Conservation (phyloP, 768 basidiomycete species). For the Podaxis sp. region DNA sequence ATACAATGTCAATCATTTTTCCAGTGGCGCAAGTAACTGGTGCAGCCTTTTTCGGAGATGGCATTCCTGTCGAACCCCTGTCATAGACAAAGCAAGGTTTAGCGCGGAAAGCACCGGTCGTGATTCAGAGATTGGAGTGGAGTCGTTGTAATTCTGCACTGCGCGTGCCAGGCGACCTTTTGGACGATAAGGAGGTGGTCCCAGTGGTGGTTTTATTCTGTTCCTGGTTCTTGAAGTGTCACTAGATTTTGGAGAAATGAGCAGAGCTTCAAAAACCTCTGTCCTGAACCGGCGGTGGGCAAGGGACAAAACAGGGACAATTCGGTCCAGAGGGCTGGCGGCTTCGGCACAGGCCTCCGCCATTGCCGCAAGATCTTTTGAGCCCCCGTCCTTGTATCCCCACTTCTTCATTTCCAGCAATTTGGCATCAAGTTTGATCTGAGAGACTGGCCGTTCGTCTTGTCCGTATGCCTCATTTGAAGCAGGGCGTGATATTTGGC, state of each 20-base stretch:
- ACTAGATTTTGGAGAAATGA: constrained; percentile 65
- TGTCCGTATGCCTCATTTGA: constrained; percentile 49
- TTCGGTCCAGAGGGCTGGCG: constrained; percentile 63
- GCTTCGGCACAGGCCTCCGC: constrained; percentile 76
- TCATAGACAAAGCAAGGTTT: constrained; percentile 44
- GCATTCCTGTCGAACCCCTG: constrained; percentile 63
- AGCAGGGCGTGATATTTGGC: constrained; percentile 20
- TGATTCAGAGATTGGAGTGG: constrained; percentile 47
- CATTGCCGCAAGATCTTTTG: constrained; percentile 43
- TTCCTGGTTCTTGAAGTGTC: constrained; percentile 50
- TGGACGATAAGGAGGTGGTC: constrained; percentile 43
- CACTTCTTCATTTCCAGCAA: constrained; percentile 67
- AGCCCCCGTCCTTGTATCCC: constrained; percentile 58
- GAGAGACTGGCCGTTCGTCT: constrained; percentile 58
- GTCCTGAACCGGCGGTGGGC: constrained; percentile 71
- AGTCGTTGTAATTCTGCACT: constrained; percentile 60
- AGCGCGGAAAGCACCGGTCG: constrained; percentile 47
- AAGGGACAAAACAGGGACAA: constrained; percentile 61
- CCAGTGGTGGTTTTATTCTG: constrained; percentile 38
- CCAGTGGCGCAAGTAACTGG: constrained; percentile 30
- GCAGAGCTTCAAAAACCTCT: constrained; percentile 68
- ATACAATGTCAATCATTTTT: constrained; percentile 39
- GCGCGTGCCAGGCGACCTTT: constrained; percentile 70
- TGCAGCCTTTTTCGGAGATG: constrained; percentile 55
- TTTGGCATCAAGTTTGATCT: constrained; percentile 55